A percentile compares a stretch with the other conserved stretches of the same genome.
Conservation (phyloP, 208 protist species). For the Crithidia fasciculata region DNA sequence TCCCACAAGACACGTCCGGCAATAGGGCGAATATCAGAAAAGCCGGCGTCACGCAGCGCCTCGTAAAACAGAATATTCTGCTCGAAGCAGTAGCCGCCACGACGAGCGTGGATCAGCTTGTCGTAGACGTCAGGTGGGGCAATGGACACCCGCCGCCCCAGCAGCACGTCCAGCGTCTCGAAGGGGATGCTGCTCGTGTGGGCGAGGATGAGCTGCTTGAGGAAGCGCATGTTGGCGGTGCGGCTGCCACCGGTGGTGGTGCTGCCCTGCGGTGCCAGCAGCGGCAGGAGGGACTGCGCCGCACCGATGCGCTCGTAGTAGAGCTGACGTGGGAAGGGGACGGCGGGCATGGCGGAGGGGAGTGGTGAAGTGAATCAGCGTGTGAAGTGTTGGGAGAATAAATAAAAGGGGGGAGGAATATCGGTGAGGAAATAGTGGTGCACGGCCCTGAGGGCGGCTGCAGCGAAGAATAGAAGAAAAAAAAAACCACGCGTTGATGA, state of each 20-base stretch:
- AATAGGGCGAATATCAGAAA: constrained; percentile 2
- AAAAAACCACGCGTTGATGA: background rate
- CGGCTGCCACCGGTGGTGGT: background rate
- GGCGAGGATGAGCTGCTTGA: constrained; percentile 13
- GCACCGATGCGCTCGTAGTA: constrained; percentile 35
- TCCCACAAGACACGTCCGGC: constrained; percentile 8
- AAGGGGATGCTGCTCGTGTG: constrained; percentile 24
- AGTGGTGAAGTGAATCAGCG: background rate
- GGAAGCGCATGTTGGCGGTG: constrained; percentile 5
- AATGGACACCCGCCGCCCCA: constrained; percentile 29
- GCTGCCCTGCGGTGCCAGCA: constrained; percentile 2
- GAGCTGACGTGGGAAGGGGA: constrained; percentile 14
- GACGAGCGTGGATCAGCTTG: constrained; percentile 29
- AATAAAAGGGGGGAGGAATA: background rate
- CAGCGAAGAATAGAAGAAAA: constrained; percentile 4
- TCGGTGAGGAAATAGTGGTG: background rate
- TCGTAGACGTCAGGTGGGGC: constrained; percentile 12
- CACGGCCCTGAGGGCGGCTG: background rate
- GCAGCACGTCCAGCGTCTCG: constrained; percentile 16
- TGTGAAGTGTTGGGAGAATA: background rate
- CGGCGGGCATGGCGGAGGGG: background rate
- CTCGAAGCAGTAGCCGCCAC: constrained; percentile 42
- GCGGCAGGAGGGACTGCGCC: constrained; percentile 4
- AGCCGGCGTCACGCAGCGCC: constrained; percentile 19
- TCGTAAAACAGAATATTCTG: constrained; percentile 26